Evolutionary conservation across 2,329 filamentous ascomycete genomes (phyloP).

Genomic region (Fusarium virguliforme): DNA sequence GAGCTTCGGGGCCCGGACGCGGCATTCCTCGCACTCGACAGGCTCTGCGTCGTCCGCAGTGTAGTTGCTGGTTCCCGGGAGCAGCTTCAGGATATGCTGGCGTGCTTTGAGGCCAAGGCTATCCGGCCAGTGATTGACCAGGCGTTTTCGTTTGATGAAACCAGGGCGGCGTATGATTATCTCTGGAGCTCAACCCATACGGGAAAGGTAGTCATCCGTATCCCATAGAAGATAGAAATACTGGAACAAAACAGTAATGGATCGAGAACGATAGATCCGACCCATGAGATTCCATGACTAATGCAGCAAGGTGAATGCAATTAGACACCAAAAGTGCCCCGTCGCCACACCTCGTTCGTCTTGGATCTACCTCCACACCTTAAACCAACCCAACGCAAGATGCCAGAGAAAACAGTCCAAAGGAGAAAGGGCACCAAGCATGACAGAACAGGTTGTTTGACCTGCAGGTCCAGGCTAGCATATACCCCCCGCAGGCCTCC

Average conservation of each 20-base stretch:
- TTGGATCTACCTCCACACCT: not conserved
- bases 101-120: conserved; percentile 28
- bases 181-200: conserved; percentile 34
- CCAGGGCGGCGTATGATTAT: conserved; percentile 25
- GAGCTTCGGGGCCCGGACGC: conserved; percentile 27
- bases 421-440: conserved; percentile 6
- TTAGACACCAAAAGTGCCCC: not conserved
- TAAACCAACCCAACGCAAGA: not conserved
- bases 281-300: not conserved
- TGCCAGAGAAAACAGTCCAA: not conserved
- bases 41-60: conserved; percentile 28
- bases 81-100: conserved; percentile 35
- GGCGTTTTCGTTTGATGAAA: conserved; percentile 19
- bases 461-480: not conserved
- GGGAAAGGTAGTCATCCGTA: conserved; percentile 27
- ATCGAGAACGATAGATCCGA: not conserved
- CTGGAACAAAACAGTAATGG: not conserved
- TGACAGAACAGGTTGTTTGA: conserved; percentile 9
- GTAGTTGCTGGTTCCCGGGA: conserved; percentile 38
- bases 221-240: conserved; percentile 15
- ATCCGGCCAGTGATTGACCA: conserved; percentile 29
- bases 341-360: not conserved
- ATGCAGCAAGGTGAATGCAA: not conserved
- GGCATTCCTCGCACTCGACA: conserved; percentile 28
- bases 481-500: not conserved